Percentiles rank a stretch among this genome's conserved stretches.
Evolutionary conservation across 495 filamentous ascomycete species (phyloP).

Genomic region (Xylaria castorea): DNA sequence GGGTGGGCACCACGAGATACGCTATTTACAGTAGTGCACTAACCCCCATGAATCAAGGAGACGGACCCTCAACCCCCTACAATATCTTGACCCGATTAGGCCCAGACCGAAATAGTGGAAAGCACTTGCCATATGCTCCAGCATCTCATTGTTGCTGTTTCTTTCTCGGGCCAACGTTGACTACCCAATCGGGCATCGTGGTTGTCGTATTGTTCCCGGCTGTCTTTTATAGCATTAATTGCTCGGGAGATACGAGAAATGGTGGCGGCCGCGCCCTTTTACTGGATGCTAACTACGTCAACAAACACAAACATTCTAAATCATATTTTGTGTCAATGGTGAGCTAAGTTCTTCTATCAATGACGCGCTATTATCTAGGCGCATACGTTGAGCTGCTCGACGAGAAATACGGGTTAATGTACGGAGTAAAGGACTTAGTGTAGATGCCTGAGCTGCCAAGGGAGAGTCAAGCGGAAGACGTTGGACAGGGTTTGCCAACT

Average conservation of each 20-base stretch:
- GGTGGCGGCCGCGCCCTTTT: background rate
- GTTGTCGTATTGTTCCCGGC: background rate
- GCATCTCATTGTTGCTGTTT: slow-evolving; percentile 6
- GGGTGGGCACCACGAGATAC: slow-evolving; percentile 12
- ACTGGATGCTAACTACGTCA: background rate
- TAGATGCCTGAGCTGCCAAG: background rate
- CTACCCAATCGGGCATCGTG: slow-evolving; percentile 1
- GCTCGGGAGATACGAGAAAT: background rate
- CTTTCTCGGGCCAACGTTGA: background rate
- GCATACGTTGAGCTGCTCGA: background rate
- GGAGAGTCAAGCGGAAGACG: background rate
- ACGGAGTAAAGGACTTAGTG: background rate
- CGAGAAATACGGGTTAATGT: background rate
- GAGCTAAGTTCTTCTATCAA: background rate
- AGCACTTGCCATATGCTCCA: slow-evolving; percentile 5
- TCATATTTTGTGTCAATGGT: background rate
- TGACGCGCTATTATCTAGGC: background rate
- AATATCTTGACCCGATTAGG: background rate
- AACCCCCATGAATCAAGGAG: background rate
- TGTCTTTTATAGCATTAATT: background rate
- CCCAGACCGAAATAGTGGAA: slow-evolving; percentile 4
- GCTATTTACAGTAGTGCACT: too few relatives aligned
- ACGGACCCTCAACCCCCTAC: background rate
- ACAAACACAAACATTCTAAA: background rate
- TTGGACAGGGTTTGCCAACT: background rate